A percentile compares a stretch with the other conserved stretches of the same genome.
These are phyloP conservation scores for Fusarium albidum DNA, from an alignment of 2,329 filamentous ascomycete species.

Conservation along the genomic window DNA sequence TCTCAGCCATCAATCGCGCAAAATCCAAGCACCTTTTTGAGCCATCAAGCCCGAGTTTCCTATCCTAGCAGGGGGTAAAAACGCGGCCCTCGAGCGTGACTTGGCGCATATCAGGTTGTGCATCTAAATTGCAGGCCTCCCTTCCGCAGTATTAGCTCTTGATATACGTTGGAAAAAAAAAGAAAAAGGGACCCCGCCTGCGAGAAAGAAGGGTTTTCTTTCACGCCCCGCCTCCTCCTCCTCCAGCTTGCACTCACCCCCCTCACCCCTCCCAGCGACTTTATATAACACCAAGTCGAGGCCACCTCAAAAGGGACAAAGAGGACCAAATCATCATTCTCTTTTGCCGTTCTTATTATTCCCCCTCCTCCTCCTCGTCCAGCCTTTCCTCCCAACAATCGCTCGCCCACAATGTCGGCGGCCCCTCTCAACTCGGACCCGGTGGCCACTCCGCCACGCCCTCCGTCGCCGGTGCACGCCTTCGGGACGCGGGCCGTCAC, in stretches of 20 bases:
- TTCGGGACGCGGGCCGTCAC: conserved; percentile 97
- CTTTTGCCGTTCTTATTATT: not conserved
- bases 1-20: conserved; percentile 35
- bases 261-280: conserved; percentile 9
- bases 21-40: conserved; percentile 15
- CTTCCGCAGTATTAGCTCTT: conserved; percentile 21
- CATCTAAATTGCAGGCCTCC: conserved; percentile 19
- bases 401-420: conserved; percentile 28
- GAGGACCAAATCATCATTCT: not conserved
- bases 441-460: conserved; percentile 77
- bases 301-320: conserved; percentile 8
- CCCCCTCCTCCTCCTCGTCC: not conserved
- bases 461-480: conserved; percentile 74
- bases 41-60: not conserved
- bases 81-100: conserved; percentile 12
- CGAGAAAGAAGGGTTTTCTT: conserved; percentile 19
- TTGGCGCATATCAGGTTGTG: conserved; percentile 20
- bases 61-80: not conserved
- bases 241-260: too few species aligned
- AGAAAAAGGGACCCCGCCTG: conserved; percentile 27
- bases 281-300: conserved; percentile 22
- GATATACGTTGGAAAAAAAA: too few species aligned
- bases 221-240: conserved; percentile 26
- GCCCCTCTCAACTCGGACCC: conserved; percentile 52
- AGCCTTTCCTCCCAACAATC: conserved; percentile 1